These are phyloP conservation scores for Ambrosiella cleistominuta DNA, from an alignment of 2,329 filamentous ascomycete species.

Conservation along the genomic window DNA sequence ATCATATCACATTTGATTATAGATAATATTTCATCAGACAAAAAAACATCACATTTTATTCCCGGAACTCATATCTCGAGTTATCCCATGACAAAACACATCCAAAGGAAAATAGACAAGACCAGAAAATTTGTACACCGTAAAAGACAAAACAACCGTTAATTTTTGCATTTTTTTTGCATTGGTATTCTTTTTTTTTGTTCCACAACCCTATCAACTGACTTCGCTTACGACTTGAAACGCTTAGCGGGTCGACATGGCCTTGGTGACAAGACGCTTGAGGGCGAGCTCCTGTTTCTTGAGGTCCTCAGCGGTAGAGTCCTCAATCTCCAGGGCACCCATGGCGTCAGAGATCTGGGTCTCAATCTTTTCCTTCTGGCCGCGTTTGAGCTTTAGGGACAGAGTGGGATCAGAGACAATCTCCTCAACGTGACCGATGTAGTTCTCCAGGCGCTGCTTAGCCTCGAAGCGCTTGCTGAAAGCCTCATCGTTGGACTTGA, in stretches of 20 bases:
- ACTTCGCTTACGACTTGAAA: constrained; percentile 1
- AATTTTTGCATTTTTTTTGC: constrained; percentile 8
- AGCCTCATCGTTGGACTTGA: constrained; percentile 94
- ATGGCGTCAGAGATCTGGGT: constrained; percentile 91
- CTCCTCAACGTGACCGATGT: constrained; percentile 97
- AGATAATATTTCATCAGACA: constrained; percentile 16
- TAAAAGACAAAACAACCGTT: constrained; percentile 8
- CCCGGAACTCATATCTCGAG: constrained; percentile 18
- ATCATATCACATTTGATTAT: neutral
- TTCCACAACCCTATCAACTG: constrained; percentile 11
- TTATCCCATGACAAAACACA: constrained; percentile 18
- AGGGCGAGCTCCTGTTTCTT: constrained; percentile 99
- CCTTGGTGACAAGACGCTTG: constrained; percentile 97
- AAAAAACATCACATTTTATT: constrained; percentile 22
- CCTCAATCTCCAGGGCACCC: constrained; percentile 90
- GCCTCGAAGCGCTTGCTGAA: constrained; percentile 99
- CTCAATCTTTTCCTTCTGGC: constrained; percentile 99
- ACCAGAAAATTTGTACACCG: constrained; percentile 7
- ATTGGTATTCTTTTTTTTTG: constrained; percentile 6
- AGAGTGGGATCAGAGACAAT: constrained; percentile 92
- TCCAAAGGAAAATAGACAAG: constrained; percentile 14
- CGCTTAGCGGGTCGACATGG: constrained; percentile 74
- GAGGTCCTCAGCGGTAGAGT: constrained; percentile 77
- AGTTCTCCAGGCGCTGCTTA: constrained; percentile 96
- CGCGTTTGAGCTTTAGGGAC: constrained; percentile 94